A percentile compares a stretch with the other conserved stretches of the same genome.
Evolutionary conservation across 257 asterid species (phyloP).

Genomic region (Jacaranda copaia): DNA sequence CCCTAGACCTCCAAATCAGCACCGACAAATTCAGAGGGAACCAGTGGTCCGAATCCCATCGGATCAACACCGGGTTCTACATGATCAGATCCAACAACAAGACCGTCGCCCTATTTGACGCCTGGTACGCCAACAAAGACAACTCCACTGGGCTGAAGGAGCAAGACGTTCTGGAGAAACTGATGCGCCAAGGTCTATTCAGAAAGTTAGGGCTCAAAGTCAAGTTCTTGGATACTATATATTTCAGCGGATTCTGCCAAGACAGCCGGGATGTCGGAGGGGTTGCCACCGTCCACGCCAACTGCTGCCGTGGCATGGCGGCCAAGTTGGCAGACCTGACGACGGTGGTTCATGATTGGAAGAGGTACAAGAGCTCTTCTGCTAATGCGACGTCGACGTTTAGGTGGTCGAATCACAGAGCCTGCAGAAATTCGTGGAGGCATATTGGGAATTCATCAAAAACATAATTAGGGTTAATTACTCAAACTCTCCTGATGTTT

Average conservation of each 20-base stretch:
- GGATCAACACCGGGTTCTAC: constrained; percentile 64
- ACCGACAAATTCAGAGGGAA: constrained; percentile 47
- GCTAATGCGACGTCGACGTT: constrained; percentile 31
- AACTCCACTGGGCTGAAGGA: constrained; percentile 46
- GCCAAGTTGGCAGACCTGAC: constrained; percentile 58
- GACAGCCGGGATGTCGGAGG: constrained; percentile 41
- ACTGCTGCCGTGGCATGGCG: constrained; percentile 52
- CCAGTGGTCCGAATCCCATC: constrained; percentile 36
- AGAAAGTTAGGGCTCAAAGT: constrained; percentile 39
- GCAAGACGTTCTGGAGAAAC: constrained; percentile 28
- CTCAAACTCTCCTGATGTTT: too few species aligned
- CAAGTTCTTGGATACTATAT: constrained; percentile 49
- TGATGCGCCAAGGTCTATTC: constrained; percentile 37
- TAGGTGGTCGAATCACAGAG: constrained; percentile 48
- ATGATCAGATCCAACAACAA: constrained; percentile 57
- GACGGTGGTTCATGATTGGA: constrained; percentile 52
- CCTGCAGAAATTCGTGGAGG: constrained; percentile 46
- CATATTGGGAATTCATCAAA: background rate
- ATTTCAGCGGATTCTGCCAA: constrained; percentile 62
- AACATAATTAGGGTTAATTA: too few species aligned
- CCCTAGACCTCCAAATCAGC: constrained; percentile 52
- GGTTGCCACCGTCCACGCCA: constrained; percentile 60
- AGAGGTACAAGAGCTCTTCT: constrained; percentile 38
- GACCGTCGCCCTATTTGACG: constrained; percentile 48
- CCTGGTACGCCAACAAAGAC: constrained; percentile 48